Conservation (phyloP, 192 early-diverging fungal genomes). For the Coemansia sp. region DNA sequence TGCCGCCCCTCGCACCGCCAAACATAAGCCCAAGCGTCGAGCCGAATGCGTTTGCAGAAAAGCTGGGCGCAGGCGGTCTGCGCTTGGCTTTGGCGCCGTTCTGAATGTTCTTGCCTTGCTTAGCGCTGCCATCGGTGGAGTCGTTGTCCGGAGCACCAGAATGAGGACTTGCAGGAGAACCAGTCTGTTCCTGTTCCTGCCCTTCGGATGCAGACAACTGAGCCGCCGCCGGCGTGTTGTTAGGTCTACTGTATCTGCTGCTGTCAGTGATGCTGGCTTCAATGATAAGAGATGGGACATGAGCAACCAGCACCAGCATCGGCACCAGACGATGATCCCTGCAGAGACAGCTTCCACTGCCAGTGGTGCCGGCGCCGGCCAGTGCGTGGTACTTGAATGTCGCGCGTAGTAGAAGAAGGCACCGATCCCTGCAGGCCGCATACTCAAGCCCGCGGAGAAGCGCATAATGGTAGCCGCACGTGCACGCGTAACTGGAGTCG, state of each 20-base stretch:
- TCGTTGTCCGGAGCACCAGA: too few relatives aligned
- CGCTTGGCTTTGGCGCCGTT: slow-evolving; percentile 13
- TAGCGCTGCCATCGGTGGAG: not conserved
- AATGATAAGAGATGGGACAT: slow-evolving; percentile 28
- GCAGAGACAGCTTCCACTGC: too few relatives aligned
- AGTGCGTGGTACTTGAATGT: slow-evolving; percentile 20
- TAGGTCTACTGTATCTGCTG: not conserved
- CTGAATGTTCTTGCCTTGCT: slow-evolving; percentile 17
- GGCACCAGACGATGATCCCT: not conserved
- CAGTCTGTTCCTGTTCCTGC: not conserved
- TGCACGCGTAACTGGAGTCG: not conserved
- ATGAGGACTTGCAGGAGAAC: not conserved
- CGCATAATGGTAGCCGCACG: slow-evolving; percentile 27
- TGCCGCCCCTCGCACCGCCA: slow-evolving; percentile 17
- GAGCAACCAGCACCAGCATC: slow-evolving; percentile 34
- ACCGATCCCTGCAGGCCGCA: slow-evolving; percentile 37
- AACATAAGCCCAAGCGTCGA: slow-evolving; percentile 46
- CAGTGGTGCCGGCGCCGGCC: not conserved
- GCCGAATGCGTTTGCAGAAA: slow-evolving; percentile 17
- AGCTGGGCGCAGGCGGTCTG: slow-evolving; percentile 20
- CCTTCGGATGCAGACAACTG: too few relatives aligned
- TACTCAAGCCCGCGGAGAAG: slow-evolving; percentile 45
- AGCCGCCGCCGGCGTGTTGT: not conserved
- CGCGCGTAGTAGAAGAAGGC: slow-evolving; percentile 29
- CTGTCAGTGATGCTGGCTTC: slow-evolving; percentile 6